Conservation (phyloP, 441 rosid genomes). For the Adansonia madagascariensis region DNA sequence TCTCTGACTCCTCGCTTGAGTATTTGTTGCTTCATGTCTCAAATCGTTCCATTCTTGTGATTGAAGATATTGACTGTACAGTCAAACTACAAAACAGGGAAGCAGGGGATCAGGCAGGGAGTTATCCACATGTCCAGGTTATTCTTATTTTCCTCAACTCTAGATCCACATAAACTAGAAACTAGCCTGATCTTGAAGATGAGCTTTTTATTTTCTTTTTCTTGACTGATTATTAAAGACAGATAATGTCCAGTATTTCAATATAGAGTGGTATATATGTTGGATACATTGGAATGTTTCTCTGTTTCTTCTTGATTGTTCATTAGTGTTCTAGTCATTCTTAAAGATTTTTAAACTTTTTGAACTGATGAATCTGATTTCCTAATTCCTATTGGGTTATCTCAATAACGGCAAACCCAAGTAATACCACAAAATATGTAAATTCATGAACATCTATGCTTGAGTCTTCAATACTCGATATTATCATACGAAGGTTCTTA, state of each 20-base stretch:
- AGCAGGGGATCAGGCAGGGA: constrained; percentile 15
- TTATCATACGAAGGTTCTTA: neutral
- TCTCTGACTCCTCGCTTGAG: constrained; percentile 41
- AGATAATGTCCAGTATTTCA: neutral
- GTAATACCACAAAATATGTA: neutral
- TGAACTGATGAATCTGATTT: neutral
- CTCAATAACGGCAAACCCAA: neutral
- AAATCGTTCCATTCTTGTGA: constrained; percentile 55
- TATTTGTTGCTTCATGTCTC: constrained; percentile 50
- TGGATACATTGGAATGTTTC: neutral
- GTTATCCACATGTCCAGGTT: constrained; percentile 29
- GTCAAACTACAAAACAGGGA: constrained; percentile 44
- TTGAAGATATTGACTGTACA: constrained; percentile 61
- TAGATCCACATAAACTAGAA: neutral
- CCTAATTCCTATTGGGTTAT: neutral
- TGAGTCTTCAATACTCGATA: neutral
- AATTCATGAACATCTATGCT: neutral
- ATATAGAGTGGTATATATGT: too few relatives aligned
- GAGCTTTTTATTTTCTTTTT: neutral
- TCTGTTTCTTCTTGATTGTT: neutral
- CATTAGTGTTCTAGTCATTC: neutral
- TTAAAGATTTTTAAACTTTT: neutral
- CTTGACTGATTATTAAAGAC: neutral
- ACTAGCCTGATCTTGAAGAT: neutral
- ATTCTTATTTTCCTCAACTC: neutral